Evolutionary conservation across 371 early-diverging fungal species (phyloP).

Genomic region (Saksenaea oblongispora): DNA sequence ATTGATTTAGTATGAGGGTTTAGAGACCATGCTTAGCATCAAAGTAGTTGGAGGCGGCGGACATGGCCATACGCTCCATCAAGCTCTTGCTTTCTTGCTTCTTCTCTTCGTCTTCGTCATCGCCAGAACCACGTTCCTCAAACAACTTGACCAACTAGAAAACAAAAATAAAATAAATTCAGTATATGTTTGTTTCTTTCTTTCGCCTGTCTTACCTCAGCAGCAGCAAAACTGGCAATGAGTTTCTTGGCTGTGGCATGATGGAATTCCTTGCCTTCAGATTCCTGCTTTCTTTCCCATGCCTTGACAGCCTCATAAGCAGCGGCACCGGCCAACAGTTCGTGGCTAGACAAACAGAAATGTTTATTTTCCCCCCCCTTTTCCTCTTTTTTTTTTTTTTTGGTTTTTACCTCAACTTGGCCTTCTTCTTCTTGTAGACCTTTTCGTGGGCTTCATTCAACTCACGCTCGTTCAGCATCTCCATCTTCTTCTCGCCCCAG

Average conservation of each 20-base stretch:
- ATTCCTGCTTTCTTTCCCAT: slow-evolving; percentile 37
- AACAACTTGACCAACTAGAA: slow-evolving; percentile 35
- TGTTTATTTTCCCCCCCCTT: neutral
- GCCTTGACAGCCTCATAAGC: slow-evolving; percentile 53
- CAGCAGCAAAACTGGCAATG: slow-evolving; percentile 45
- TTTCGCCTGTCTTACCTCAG: slow-evolving; percentile 30
- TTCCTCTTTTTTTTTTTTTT: neutral
- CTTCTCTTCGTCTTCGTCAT: slow-evolving; percentile 17
- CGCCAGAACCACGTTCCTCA: slow-evolving; percentile 30
- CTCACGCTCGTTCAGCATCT: slow-evolving; percentile 24
- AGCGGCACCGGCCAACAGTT: slow-evolving; percentile 56
- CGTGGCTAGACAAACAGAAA: slow-evolving; percentile 24
- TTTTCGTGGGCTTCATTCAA: slow-evolving; percentile 37
- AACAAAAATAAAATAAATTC: too few species aligned
- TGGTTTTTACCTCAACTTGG: slow-evolving; percentile 29
- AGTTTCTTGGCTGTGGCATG: slow-evolving; percentile 48
- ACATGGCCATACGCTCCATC: slow-evolving; percentile 17
- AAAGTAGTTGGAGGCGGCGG: slow-evolving; percentile 21
- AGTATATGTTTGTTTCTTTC: neutral
- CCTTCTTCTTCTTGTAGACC: slow-evolving; percentile 33
- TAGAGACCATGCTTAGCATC: slow-evolving; percentile 4
- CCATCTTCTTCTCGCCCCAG: slow-evolving; percentile 28
- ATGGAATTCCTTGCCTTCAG: slow-evolving; percentile 27
- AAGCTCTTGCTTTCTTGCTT: slow-evolving; percentile 12
- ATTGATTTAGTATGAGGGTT: too few species aligned